These are phyloP conservation scores for Calonectria hawksworthii DNA, from an alignment of 2,329 filamentous ascomycete genomes.

Conservation along the genomic window DNA sequence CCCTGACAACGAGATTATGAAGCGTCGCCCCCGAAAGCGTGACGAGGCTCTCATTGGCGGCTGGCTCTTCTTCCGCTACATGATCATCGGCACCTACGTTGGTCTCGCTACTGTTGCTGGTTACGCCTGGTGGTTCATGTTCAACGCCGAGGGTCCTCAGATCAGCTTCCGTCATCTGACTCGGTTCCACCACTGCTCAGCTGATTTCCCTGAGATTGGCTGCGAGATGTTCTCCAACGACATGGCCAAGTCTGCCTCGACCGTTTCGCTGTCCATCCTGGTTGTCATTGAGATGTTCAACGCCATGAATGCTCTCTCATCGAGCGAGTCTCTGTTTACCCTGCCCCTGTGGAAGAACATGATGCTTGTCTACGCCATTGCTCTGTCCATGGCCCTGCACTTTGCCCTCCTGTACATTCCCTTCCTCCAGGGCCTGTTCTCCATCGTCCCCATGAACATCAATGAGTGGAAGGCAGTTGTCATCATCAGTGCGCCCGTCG, in stretches of 20 bases:
- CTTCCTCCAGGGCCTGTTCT: conserved; percentile 89
- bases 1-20: conserved; percentile 98
- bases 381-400: conserved; percentile 93
- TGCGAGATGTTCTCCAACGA: conserved; percentile 93
- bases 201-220: conserved; percentile 88
- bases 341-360: conserved; percentile 98
- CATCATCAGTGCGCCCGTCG: conserved; percentile 89
- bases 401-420: conserved; percentile 95
- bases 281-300: conserved; percentile 99
- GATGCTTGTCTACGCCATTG: conserved; percentile 96
- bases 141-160: conserved; percentile 89
- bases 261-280: conserved; percentile 89
- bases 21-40: conserved; percentile 88
- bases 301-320: conserved; percentile 97
- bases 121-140: conserved; percentile 99
- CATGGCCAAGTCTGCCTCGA: conserved; percentile 90
- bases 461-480: conserved; percentile 94
- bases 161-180: conserved; percentile 91
- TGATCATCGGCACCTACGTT: conserved; percentile 96
- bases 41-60: conserved; percentile 93
- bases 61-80: conserved; percentile 98
- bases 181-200: conserved; percentile 93
- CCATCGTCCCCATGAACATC: conserved; percentile 88
- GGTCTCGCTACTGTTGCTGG: conserved; percentile 95
- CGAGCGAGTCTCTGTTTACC: conserved; percentile 92